Conservation (phyloP, 176 grass and related monocot genomes). For the Musa acuminata region DNA sequence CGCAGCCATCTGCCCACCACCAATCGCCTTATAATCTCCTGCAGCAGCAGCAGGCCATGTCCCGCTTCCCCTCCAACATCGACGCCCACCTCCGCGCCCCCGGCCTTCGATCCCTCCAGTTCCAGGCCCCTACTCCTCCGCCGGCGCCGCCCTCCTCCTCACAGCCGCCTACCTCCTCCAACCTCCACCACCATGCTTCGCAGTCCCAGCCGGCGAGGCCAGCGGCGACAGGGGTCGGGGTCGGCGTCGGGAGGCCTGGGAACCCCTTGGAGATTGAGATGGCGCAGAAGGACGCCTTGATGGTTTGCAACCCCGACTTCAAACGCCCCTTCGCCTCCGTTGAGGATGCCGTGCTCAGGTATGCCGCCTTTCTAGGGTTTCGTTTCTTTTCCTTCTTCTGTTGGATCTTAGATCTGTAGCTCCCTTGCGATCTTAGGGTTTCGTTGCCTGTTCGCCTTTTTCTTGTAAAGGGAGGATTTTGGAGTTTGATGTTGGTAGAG, state of each 20-base stretch:
- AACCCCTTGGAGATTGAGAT: conserved; percentile 38
- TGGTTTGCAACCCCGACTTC: conserved; percentile 46
- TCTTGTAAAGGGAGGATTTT: no score
- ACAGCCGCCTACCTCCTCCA: conserved; percentile 11
- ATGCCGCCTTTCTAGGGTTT: background rate
- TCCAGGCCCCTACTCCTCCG: conserved; percentile 11
- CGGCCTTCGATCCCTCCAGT: conserved; percentile 57
- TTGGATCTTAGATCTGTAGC: background rate
- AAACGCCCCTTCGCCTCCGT: conserved; percentile 49
- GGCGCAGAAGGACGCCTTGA: conserved; percentile 47
- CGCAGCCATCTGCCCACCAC: background rate
- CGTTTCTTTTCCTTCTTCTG: background rate
- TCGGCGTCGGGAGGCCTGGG: conserved; percentile 11
- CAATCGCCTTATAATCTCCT: conserved; percentile 8
- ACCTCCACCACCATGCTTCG: conserved; percentile 20
- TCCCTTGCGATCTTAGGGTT: background rate
- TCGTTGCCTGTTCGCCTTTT: background rate
- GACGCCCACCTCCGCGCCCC: conserved; percentile 93
- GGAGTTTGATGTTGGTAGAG: background rate
- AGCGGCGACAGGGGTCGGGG: background rate
- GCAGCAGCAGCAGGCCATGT: conserved; percentile 70
- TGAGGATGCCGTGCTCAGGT: conserved; percentile 57
- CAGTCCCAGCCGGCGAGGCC: conserved; percentile 25
- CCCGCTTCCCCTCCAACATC: conserved; percentile 97
- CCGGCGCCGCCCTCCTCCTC: conserved; percentile 20